Conservation (phyloP, 495 filamentous ascomycete species). For the Aspergillus baeticus region DNA sequence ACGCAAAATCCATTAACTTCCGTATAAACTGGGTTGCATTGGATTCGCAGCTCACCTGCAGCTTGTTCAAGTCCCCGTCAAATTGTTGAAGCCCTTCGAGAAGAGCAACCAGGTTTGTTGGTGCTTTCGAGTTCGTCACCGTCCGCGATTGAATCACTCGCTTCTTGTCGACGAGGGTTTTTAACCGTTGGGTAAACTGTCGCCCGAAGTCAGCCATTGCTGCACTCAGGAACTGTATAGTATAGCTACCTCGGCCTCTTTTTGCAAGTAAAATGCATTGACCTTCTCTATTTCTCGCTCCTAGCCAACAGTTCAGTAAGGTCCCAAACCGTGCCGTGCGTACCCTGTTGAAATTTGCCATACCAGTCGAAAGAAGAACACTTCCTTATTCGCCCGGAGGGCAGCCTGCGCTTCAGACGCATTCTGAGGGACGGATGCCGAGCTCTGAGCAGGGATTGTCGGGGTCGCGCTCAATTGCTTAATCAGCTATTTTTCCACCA, state of each 20-base stretch:
- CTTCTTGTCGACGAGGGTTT: slow-evolving; percentile 93
- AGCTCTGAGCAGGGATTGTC: slow-evolving; percentile 71
- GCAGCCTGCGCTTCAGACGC: slow-evolving; percentile 75
- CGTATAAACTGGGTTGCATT: not conserved
- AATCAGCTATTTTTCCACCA: slow-evolving; percentile 69
- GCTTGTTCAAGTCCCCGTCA: slow-evolving; percentile 90
- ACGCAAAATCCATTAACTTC: not conserved
- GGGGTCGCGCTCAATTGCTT: slow-evolving; percentile 94
- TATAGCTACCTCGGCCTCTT: slow-evolving; percentile 84
- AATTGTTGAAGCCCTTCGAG: slow-evolving; percentile 98
- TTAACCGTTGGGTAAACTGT: slow-evolving; percentile 88
- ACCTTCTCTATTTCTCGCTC: slow-evolving; percentile 98
- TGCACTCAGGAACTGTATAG: not conserved
- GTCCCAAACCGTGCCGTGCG: not conserved
- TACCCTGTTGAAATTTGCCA: not conserved
- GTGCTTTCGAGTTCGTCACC: slow-evolving; percentile 72
- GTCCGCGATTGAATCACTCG: slow-evolving; percentile 76
- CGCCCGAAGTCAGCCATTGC: slow-evolving; percentile 2
- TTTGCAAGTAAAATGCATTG: slow-evolving; percentile 95
- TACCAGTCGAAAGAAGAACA: slow-evolving; percentile 97
- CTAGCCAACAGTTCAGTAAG: slow-evolving; percentile 43
- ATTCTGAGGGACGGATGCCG: slow-evolving; percentile 46
- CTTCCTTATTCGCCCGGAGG: slow-evolving; percentile 96
- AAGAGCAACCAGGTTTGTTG: slow-evolving; percentile 86
- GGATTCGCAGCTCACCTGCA: slow-evolving; percentile 56